Evolutionary conservation across 2,329 filamentous ascomycete species (phyloP), one percentile per base, ranked within the genome.

Genomic region (Aureobasidium uvarum): DNA sequence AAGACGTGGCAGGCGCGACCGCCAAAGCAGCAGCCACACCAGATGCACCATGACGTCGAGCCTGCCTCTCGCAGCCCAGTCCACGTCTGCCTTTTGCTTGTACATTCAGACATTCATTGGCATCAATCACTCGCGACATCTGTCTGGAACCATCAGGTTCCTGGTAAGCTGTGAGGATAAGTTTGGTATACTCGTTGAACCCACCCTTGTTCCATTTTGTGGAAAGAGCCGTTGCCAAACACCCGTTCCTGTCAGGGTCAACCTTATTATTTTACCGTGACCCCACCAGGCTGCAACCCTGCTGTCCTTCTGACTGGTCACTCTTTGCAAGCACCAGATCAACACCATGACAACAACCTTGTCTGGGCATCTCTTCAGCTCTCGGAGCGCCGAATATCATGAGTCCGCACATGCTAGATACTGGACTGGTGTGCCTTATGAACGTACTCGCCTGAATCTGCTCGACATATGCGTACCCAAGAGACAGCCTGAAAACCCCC

Each of bases 401-500:
- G 52, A 56, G 36, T 28, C 36, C 38, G 3, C 14, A 3, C 25
- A 31, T 43, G 60, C 41, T 20, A 36, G 39, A 20, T 23, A 63
- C 36, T 54, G 51, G 25, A 25, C 25, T 36, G 31, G 54, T 25
- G 33, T 63, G 10, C 28, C 41, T 4, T 76, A 76, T 66, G 71
- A 69, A 38, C 65, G 70, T 25, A 74, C 72, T 16, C 64, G 50
- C 23, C 75, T 81, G 23, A 79, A 80, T 67, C 80, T 77, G 0
- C 71, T 81, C 11, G 75, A 79, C 64, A 65, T 79, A 39, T 80
- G 76, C 72, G 74, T 81, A 1, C 78, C 78, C 13, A 62, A 75
- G 0, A 70, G 71, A 18, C 59, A 67, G 5, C 60, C 69, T 33
- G 41, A 68, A 10, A 48, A 67, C 2, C 10, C 25, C 13, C 48